Evolutionary conservation across 1,284 basidiomycete species (phyloP).

Genomic region (Coniferiporia weirii): DNA sequence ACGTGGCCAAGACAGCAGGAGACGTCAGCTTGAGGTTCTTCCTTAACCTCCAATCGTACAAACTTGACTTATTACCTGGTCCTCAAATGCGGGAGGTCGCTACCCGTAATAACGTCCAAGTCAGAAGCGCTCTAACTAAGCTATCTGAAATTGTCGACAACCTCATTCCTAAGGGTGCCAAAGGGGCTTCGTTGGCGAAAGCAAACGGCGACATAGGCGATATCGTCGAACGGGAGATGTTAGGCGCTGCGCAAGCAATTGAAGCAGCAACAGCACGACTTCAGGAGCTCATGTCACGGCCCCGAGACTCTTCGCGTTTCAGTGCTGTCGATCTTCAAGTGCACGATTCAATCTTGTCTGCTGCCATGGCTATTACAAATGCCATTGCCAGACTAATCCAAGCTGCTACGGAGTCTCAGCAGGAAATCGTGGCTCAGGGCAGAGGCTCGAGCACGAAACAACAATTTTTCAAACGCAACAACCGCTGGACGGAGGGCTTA

Average conservation of each 20-base stretch:
- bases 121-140: conserved; percentile 74
- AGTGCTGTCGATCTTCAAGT: conserved; percentile 92
- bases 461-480: conserved; percentile 99
- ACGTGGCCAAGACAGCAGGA: conserved; percentile 81
- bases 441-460: conserved; percentile 86
- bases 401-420: conserved; percentile 95
- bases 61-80: conserved; percentile 71
- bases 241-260: conserved; percentile 88
- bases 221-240: conserved; percentile 96
- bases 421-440: conserved; percentile 96
- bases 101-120: conserved; percentile 86
- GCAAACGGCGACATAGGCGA: conserved; percentile 94
- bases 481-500: conserved; percentile 99
- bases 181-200: conserved; percentile 64
- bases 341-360: conserved; percentile 94
- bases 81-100: conserved; percentile 82
- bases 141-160: conserved; percentile 86
- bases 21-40: conserved; percentile 90
- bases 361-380: conserved; percentile 91
- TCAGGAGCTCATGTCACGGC: conserved; percentile 86
- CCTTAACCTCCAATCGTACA: conserved; percentile 94
- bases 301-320: conserved; percentile 79
- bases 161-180: conserved; percentile 80
- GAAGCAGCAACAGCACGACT: conserved; percentile 88
- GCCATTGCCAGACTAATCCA: conserved; percentile 94